Conservation (phyloP, 345 rosid species). For the Salix exigua region DNA sequence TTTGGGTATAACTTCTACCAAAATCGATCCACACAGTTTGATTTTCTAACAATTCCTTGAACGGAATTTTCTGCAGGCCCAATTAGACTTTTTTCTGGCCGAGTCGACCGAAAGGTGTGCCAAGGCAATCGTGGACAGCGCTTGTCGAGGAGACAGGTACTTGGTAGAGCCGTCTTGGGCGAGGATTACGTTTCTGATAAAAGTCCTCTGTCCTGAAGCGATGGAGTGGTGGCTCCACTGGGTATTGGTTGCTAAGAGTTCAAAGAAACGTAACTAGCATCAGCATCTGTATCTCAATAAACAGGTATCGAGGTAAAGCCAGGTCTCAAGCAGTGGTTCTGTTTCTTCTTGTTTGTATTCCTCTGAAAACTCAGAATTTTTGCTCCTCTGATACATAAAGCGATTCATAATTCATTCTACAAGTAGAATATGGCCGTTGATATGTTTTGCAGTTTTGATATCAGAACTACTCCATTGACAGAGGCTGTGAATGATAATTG, state of each 20-base stretch:
- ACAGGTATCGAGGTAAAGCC: background rate
- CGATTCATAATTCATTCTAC: background rate
- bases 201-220: conserved; percentile 9
- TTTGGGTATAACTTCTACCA: background rate
- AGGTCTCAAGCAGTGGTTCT: background rate
- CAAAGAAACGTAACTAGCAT: background rate
- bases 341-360: too few relatives aligned
- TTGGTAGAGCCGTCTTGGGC: conserved; percentile 11
- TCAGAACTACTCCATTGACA: too few relatives aligned
- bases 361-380: background rate
- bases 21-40: background rate
- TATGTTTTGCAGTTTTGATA: too few relatives aligned
- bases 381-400: background rate
- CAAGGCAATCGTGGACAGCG: conserved; percentile 11
- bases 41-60: background rate
- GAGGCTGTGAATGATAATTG: too few relatives aligned
- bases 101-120: conserved; percentile 1
- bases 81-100: background rate
- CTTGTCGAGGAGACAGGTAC: conserved; percentile 16
- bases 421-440: background rate
- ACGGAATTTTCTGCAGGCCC: background rate
- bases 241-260: background rate
- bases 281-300: background rate
- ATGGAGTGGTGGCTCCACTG: background rate
- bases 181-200: background rate